These are phyloP conservation scores for Chaetoceros muelleri DNA, from an alignment of 108 stramenopile species.

Conservation along the genomic window DNA sequence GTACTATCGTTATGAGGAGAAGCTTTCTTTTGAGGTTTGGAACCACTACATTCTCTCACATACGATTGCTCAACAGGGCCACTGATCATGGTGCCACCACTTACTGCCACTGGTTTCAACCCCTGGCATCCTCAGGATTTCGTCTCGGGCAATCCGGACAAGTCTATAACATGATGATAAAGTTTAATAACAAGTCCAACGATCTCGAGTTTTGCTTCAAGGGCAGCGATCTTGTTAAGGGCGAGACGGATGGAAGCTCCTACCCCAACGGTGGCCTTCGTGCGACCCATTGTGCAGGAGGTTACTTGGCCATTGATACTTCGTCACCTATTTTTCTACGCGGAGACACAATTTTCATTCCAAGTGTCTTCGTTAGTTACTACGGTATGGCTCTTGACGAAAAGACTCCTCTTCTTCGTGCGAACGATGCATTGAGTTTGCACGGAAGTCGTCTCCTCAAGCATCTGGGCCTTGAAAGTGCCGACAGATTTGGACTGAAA, in stretches of 20 bases:
- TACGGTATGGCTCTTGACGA: slow-evolving; percentile 92
- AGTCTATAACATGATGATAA: slow-evolving; percentile 92
- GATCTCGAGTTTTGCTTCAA: slow-evolving; percentile 85
- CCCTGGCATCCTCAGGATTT: slow-evolving; percentile 82
- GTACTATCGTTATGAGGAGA: slow-evolving; percentile 9
- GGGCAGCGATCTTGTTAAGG: slow-evolving; percentile 85
- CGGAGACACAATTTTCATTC: slow-evolving; percentile 92
- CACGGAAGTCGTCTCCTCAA: slow-evolving; percentile 77
- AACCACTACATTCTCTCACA: not conserved
- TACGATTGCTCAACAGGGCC: slow-evolving; percentile 44
- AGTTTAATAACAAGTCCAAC: slow-evolving; percentile 65
- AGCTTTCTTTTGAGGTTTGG: not conserved
- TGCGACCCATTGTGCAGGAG: slow-evolving; percentile 86
- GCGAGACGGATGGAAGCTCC: slow-evolving; percentile 93
- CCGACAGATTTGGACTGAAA: slow-evolving; percentile 29
- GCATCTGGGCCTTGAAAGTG: slow-evolving; percentile 61
- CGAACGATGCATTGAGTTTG: slow-evolving; percentile 78
- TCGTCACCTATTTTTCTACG: slow-evolving; percentile 84
- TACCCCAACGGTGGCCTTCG: slow-evolving; percentile 94
- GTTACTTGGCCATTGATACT: slow-evolving; percentile 86
- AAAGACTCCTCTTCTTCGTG: slow-evolving; percentile 92
- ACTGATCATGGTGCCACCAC: slow-evolving; percentile 86
- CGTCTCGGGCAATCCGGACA: slow-evolving; percentile 88
- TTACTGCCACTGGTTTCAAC: slow-evolving; percentile 96
- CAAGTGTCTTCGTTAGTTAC: slow-evolving; percentile 82